A percentile compares a stretch with the other conserved stretches of the same genome.
phyloP scores from a whole-genome alignment of 768 basidiomycete genomes.

The Mycena amicta region DNA sequence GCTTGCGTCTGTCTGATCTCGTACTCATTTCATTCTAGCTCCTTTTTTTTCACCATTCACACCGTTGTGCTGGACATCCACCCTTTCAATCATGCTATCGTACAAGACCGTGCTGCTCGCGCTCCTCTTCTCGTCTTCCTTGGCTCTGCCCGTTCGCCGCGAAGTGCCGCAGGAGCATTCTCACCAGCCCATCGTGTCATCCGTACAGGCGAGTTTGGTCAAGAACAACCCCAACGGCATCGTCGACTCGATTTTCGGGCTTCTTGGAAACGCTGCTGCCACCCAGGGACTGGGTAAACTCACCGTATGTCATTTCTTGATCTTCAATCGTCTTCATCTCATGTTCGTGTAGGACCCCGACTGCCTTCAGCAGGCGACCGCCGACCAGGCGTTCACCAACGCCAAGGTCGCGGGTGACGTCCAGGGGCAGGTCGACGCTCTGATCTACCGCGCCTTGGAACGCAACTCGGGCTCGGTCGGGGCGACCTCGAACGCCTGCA shows the following conservation, averaged over 20 bases:
- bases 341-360: constrained; percentile 45
- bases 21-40: too few relatives aligned
- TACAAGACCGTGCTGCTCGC: constrained; percentile 37
- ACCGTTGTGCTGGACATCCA: too few relatives aligned
- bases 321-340: neutral
- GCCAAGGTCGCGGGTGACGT: constrained; percentile 65
- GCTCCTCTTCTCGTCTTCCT: constrained; percentile 35
- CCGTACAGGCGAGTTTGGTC: constrained; percentile 48
- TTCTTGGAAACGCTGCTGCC: constrained; percentile 69
- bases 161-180: constrained; percentile 50
- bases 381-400: constrained; percentile 74
- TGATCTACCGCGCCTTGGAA: constrained; percentile 68
- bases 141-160: neutral
- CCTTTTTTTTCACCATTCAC: too few relatives aligned
- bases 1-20: too few relatives aligned
- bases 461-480: constrained; percentile 63
- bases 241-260: constrained; percentile 60
- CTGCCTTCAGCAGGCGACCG: constrained; percentile 68
- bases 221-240: constrained; percentile 63
- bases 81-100: constrained; percentile 36
- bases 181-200: constrained; percentile 53
- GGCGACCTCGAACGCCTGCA: constrained; percentile 49
- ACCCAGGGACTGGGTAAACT: constrained; percentile 54
- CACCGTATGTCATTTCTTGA: constrained; percentile 38
- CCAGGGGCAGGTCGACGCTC: constrained; percentile 55